Conservation (phyloP, 2,329 filamentous ascomycete species). For the Aurifilum marmelostoma region DNA sequence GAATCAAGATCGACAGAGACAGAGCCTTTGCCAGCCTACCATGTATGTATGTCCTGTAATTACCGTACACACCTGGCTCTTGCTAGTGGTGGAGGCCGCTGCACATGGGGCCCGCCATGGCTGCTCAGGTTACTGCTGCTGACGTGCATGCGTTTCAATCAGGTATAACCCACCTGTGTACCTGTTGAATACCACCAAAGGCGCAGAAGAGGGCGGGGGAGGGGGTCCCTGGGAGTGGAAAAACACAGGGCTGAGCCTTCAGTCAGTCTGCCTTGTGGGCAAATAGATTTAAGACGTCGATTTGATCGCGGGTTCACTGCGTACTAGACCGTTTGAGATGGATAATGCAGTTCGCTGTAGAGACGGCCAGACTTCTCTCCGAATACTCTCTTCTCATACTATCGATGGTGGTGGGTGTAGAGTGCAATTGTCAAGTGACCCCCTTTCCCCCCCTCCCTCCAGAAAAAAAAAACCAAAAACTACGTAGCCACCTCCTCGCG, state of each 20-base stretch:
- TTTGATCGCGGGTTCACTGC: no score
- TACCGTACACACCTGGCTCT: background rate
- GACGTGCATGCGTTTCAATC: background rate
- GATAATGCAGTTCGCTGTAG: no score
- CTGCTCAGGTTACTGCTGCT: background rate
- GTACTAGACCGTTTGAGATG: no score
- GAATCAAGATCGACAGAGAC: background rate
- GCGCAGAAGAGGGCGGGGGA: background rate
- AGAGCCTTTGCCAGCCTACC: no score
- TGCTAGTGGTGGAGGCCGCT: background rate
- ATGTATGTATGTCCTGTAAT: background rate
- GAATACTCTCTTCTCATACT: no score
- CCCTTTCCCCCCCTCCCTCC: no score
- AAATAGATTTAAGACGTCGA: no score
- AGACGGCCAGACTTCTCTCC: background rate
- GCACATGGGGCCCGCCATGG: background rate
- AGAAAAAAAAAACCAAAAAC: no score
- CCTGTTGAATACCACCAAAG: background rate
- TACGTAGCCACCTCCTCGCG: no score
- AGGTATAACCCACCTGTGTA: background rate
- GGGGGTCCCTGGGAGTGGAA: background rate
- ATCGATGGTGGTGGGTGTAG: no score
- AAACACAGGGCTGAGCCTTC: background rate
- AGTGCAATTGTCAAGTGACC: no score
- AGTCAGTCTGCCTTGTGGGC: background rate